These are phyloP conservation scores for Claviceps citrina DNA, from an alignment of 2,329 filamentous ascomycete genomes.

Conservation along the genomic window DNA sequence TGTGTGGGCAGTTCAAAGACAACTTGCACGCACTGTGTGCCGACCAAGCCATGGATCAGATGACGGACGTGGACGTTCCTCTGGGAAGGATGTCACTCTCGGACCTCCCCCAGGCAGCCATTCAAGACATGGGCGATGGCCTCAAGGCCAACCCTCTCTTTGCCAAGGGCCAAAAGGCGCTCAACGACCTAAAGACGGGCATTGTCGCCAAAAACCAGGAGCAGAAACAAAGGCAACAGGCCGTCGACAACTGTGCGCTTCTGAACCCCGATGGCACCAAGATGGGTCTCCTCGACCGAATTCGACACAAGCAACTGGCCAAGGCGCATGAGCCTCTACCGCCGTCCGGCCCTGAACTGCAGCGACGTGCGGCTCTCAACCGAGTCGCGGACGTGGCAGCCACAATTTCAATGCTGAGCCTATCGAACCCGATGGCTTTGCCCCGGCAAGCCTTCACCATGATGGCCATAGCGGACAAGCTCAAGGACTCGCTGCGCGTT, in stretches of 20 bases:
- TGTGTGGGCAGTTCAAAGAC: constrained; percentile 38
- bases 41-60: constrained; percentile 15
- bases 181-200: constrained; percentile 52
- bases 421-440: constrained; percentile 32
- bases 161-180: constrained; percentile 50
- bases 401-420: constrained; percentile 50
- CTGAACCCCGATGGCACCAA: constrained; percentile 31
- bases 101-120: constrained; percentile 22
- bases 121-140: constrained; percentile 17
- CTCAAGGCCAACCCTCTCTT: constrained; percentile 39
- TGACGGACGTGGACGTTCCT: constrained; percentile 29
- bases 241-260: constrained; percentile 12
- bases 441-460: constrained; percentile 51
- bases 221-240: constrained; percentile 22
- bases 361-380: constrained; percentile 49
- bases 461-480: constrained; percentile 44
- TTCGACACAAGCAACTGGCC: constrained; percentile 54
- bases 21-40: constrained; percentile 34
- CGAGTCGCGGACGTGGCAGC: constrained; percentile 53
- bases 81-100: constrained; percentile 37
- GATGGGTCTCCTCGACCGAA: constrained; percentile 59
- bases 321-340: constrained; percentile 41
- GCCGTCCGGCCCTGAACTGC: constrained; percentile 39
- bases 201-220: constrained; percentile 38
- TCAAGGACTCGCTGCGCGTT: constrained; percentile 50